phyloP scores from a whole-genome alignment of 257 asterid species.

The Hygrophila difformis region DNA sequence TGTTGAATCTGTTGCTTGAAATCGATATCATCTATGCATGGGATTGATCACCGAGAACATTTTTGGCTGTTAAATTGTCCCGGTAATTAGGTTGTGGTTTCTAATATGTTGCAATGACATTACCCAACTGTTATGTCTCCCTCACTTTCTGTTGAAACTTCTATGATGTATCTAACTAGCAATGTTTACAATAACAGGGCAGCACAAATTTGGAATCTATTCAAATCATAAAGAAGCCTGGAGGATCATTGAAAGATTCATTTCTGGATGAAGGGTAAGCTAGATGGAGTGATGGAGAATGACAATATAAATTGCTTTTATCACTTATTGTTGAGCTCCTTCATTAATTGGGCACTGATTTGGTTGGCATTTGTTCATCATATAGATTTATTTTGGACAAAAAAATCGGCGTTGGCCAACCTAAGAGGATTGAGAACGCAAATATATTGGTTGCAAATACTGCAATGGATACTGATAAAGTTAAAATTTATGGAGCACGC shows the following conservation, averaged over 20 bases:
- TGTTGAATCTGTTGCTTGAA: no score
- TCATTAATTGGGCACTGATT: no score
- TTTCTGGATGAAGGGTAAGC: constrained; percentile 66
- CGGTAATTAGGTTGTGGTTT: no score
- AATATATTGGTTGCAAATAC: constrained; percentile 95
- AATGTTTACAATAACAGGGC: constrained; percentile 38
- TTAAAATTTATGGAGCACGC: constrained; percentile 95
- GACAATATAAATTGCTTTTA: no score
- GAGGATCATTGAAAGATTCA: constrained; percentile 64
- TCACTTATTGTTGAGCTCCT: no score
- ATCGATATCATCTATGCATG: no score
- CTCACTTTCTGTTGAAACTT: no score
- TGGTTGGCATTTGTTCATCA: neutral
- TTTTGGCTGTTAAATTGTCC: neutral
- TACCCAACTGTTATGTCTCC: no score
- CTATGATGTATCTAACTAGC: neutral
- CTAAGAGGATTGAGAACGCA: constrained; percentile 92
- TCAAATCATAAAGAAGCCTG: constrained; percentile 71
- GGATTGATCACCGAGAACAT: neutral
- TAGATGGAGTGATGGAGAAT: neutral
- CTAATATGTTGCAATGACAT: no score
- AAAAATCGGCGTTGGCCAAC: constrained; percentile 95
- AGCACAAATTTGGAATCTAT: constrained; percentile 69
- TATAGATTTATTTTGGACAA: constrained; percentile 91
- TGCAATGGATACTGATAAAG: constrained; percentile 98